Conservation (phyloP, 73 alveolate genomes). For the Vitrella brassicaformis region DNA sequence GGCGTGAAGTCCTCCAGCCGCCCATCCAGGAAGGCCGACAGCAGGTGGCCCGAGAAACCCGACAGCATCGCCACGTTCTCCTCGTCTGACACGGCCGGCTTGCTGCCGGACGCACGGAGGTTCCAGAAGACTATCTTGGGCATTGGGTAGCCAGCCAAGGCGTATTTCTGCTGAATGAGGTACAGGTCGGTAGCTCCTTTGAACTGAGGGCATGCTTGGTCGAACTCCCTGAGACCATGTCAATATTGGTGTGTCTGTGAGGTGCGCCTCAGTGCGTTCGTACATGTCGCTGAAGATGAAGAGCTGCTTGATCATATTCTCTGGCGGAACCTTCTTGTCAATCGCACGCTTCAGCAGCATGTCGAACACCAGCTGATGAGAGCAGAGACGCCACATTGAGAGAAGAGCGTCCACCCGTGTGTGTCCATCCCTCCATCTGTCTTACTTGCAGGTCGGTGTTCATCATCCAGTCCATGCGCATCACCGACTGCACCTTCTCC, state of each 20-base stretch:
- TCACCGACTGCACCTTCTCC: neutral
- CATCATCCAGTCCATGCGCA: neutral
- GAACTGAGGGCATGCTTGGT: neutral
- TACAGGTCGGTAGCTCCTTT: no score
- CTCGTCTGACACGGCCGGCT: neutral
- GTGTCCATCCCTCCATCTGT: no score
- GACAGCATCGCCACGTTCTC: neutral
- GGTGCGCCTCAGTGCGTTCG: no score
- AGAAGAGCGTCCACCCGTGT: no score
- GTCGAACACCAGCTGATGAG: neutral
- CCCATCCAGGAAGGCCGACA: neutral
- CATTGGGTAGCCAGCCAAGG: neutral
- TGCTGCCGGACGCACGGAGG: neutral
- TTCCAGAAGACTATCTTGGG: neutral
- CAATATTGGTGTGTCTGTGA: no score
- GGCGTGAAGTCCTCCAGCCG: no score
- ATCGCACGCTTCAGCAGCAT: neutral
- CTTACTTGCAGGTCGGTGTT: neutral
- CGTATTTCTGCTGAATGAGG: neutral
- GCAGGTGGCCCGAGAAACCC: neutral
- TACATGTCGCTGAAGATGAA: neutral
- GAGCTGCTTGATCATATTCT: neutral
- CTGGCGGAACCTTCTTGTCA: neutral
- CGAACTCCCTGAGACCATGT: no score
- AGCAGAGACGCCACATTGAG: no score